phyloP scores from a whole-genome alignment of 495 filamentous ascomycete genomes.

The Penicillium malachiteum region DNA sequence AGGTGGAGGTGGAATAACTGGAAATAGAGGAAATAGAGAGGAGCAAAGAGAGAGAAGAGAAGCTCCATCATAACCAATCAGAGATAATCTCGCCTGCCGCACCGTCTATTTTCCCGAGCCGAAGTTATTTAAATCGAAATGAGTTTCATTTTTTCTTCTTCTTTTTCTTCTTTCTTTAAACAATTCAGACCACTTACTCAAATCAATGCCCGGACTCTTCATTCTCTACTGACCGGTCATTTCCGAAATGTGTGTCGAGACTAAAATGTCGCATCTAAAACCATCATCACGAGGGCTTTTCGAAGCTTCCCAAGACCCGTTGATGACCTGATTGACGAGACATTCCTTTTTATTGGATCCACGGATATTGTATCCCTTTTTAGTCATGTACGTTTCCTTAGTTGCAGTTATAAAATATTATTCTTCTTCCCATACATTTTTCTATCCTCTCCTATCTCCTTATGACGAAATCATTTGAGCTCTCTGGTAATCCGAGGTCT shows the following conservation, averaged over 20 bases:
- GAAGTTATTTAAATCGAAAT: neutral
- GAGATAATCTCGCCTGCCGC: conserved; percentile 22
- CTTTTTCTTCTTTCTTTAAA: conserved; percentile 47
- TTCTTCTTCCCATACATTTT: neutral
- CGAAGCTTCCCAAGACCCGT: conserved; percentile 86
- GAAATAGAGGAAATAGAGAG: neutral
- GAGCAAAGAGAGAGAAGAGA: conserved; percentile 2
- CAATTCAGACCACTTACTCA: conserved; percentile 84
- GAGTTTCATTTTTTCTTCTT: conserved; percentile 21
- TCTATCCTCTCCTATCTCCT: conserved; percentile 3
- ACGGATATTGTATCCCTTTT: conserved; percentile 24
- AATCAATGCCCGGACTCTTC: conserved; percentile 74
- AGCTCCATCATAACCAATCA: conserved; percentile 38
- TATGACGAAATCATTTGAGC: conserved; percentile 60
- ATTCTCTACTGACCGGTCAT: conserved; percentile 71
- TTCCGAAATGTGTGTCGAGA: conserved; percentile 90
- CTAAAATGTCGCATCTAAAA: conserved; percentile 84
- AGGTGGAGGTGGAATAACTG: conserved; percentile 1
- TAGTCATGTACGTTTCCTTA: neutral
- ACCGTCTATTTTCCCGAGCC: conserved; percentile 35
- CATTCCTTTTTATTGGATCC: conserved; percentile 51
- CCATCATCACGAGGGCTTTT: conserved; percentile 96
- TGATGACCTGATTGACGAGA: conserved; percentile 96
- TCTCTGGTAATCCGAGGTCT: conserved; percentile 81
- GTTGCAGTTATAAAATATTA: conserved; percentile 2